A percentile compares a stretch with the other conserved stretches of the same genome.
Evolutionary conservation across 2,329 filamentous ascomycete species (phyloP).

Genomic region (Cladophialophora exuberans): DNA sequence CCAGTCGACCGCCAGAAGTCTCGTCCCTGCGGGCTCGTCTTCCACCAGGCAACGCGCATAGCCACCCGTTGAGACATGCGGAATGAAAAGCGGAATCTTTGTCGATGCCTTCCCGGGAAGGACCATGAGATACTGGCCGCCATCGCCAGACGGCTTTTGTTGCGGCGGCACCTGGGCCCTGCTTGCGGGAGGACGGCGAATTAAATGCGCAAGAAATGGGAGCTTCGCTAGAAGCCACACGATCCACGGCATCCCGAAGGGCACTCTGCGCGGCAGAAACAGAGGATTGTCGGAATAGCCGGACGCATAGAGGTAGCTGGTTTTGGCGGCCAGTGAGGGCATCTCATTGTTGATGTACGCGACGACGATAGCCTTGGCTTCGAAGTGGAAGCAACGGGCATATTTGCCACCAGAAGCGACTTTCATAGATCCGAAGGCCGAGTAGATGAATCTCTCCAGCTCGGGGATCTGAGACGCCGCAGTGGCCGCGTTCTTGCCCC

Average conservation of each 20-base stretch:
- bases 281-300: constrained; percentile 14
- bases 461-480: constrained; percentile 8
- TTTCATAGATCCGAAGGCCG: constrained; percentile 18
- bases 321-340: constrained; percentile 7
- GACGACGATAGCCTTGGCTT: constrained; percentile 13
- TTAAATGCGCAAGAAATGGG: constrained; percentile 12
- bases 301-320: constrained; percentile 11
- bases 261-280: constrained; percentile 13
- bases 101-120: constrained; percentile 9
- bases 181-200: constrained; percentile 2
- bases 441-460: constrained; percentile 17
- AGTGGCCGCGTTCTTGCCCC: constrained; percentile 12
- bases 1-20: constrained; percentile 19
- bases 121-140: constrained; percentile 14
- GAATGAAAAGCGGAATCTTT: constrained; percentile 14
- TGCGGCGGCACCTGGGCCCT: neutral
- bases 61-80: constrained; percentile 10
- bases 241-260: constrained; percentile 11
- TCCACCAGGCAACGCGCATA: constrained; percentile 19
- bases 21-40: constrained; percentile 13
- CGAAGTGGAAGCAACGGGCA: constrained; percentile 13
- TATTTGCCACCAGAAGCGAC: constrained; percentile 16
- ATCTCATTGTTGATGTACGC: constrained; percentile 4
- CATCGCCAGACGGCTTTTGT: constrained; percentile 2
- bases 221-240: constrained; percentile 13